These are phyloP conservation scores for Xerocomellus dryophilus DNA, from an alignment of 768 basidiomycete genomes.

Conservation along the genomic window DNA sequence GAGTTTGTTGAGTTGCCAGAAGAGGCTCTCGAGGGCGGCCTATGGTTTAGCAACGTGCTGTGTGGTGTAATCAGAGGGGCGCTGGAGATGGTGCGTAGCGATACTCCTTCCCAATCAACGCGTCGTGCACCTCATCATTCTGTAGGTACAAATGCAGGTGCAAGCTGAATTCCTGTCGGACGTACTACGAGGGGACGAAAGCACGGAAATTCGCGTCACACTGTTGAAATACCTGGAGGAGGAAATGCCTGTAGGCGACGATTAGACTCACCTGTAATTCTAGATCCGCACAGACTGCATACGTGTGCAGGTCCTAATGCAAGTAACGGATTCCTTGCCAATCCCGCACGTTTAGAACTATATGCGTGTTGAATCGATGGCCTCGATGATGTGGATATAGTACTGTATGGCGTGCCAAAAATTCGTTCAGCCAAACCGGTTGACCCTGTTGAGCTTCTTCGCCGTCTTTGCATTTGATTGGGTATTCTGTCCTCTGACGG, in stretches of 20 bases:
- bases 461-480: conserved; percentile 89
- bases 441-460: conserved; percentile 83
- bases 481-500: conserved; percentile 93
- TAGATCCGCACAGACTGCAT: conserved; percentile 4
- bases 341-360: background rate
- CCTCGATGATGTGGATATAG: conserved; percentile 4
- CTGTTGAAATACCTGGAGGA: conserved; percentile 92
- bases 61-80: conserved; percentile 93
- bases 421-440: conserved; percentile 46
- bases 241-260: conserved; percentile 91
- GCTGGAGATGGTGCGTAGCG: conserved; percentile 83
- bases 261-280: conserved; percentile 46
- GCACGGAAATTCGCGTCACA: conserved; percentile 88
- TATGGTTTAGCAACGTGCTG: conserved; percentile 96
- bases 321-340: background rate
- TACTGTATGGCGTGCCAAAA: conserved; percentile 12
- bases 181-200: conserved; percentile 88
- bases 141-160: conserved; percentile 93
- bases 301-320: conserved; percentile 2
- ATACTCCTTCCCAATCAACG: background rate
- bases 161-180: conserved; percentile 88
- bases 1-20: conserved; percentile 98
- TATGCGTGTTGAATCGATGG: background rate
- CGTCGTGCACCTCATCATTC: conserved; percentile 15
- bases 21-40: conserved; percentile 85